Conservation (phyloP, 768 basidiomycete species). For the Kwoniella mangroviensis region DNA sequence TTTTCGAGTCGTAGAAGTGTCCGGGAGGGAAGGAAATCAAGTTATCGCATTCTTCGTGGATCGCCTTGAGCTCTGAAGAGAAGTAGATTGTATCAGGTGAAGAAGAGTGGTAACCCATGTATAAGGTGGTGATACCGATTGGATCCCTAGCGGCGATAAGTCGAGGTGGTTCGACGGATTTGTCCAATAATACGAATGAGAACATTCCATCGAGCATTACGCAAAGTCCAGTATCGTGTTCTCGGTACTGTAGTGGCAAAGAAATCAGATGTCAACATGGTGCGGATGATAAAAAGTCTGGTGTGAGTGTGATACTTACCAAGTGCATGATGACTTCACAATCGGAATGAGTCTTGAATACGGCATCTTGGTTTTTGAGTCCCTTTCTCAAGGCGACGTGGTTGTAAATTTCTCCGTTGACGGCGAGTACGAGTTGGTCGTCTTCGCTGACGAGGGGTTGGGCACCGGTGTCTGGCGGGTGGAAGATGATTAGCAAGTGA, state of each 20-base stretch:
- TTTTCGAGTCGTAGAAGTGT: constrained; percentile 88
- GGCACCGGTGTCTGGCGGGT: constrained; percentile 80
- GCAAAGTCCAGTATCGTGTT: constrained; percentile 77
- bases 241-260: constrained; percentile 70
- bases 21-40: constrained; percentile 97
- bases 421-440: constrained; percentile 78
- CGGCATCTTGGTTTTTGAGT: constrained; percentile 66
- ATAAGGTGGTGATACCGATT: constrained; percentile 97
- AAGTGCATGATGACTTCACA: constrained; percentile 96
- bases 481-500: neutral
- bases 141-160: constrained; percentile 96
- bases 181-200: constrained; percentile 94
- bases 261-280: neutral
- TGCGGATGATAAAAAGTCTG: too few relatives aligned
- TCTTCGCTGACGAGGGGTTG: constrained; percentile 90
- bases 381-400: constrained; percentile 76
- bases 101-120: constrained; percentile 90
- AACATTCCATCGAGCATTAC: constrained; percentile 95
- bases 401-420: constrained; percentile 99
- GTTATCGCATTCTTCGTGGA: constrained; percentile 88
- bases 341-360: constrained; percentile 96
- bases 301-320: constrained; percentile 61
- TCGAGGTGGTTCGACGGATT: constrained; percentile 83
- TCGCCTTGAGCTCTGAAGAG: constrained; percentile 91
- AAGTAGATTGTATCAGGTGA: constrained; percentile 85